Evolutionary conservation across 2,329 filamentous ascomycete genomes (phyloP).

Genomic region (Neonectria magnoliae): DNA sequence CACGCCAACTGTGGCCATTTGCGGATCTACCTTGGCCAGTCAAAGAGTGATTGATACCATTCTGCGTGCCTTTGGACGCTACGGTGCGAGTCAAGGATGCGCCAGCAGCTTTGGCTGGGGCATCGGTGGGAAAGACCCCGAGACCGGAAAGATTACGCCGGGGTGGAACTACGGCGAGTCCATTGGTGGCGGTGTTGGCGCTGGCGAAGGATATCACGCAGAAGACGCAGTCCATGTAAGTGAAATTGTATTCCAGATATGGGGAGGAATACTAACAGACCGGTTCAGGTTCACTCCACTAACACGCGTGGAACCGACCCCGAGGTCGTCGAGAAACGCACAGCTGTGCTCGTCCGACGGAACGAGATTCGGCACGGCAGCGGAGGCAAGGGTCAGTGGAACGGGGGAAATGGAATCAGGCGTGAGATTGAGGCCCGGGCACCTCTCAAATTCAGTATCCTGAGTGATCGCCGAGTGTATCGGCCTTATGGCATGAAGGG

Average conservation of each 20-base stretch:
- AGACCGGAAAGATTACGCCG: conserved; percentile 37
- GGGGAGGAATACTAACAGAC: neutral
- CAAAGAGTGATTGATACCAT: conserved; percentile 49
- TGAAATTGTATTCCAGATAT: too few relatives aligned
- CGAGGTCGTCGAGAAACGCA: conserved; percentile 49
- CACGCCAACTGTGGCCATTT: conserved; percentile 46
- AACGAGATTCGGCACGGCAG: conserved; percentile 43
- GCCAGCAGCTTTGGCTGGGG: conserved; percentile 49
- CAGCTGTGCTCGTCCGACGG: conserved; percentile 46
- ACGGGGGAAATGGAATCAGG: conserved; percentile 48
- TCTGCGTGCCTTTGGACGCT: conserved; percentile 42
- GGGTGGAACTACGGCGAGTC: conserved; percentile 70
- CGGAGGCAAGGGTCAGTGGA: conserved; percentile 45
- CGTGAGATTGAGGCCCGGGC: conserved; percentile 49
- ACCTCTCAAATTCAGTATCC: conserved; percentile 47
- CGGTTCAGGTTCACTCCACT: conserved; percentile 40
- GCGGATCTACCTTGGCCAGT: conserved; percentile 68
- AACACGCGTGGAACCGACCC: conserved; percentile 48
- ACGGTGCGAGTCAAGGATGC: conserved; percentile 44
- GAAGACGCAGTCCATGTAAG: conserved; percentile 40
- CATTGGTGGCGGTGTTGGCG: conserved; percentile 48
- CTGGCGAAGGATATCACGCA: conserved; percentile 44
- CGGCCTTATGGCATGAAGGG: conserved; percentile 49
- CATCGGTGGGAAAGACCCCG: conserved; percentile 44
- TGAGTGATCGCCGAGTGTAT: conserved; percentile 49